A percentile compares a stretch with the other conserved stretches of the same genome.
These are phyloP conservation scores for Pseudevernia furfuracea DNA, from an alignment of 495 filamentous ascomycete genomes.

Conservation along the genomic window DNA sequence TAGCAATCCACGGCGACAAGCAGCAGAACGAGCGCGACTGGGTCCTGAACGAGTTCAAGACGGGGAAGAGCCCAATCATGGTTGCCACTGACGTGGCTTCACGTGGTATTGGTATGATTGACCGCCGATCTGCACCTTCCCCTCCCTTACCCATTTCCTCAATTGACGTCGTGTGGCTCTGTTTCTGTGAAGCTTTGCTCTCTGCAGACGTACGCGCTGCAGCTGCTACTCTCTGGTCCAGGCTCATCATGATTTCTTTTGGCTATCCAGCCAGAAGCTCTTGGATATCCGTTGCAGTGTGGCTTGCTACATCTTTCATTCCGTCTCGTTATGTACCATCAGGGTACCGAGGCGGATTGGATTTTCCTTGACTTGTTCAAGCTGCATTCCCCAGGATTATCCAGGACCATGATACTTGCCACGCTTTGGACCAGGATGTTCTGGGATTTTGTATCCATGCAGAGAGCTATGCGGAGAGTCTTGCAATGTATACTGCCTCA, in stretches of 20 bases:
- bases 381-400: conserved; percentile 60
- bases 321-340: conserved; percentile 63
- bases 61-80: conserved; percentile 79
- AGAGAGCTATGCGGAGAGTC: conserved; percentile 60
- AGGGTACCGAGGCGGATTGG: conserved; percentile 67
- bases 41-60: conserved; percentile 99
- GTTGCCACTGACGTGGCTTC: conserved; percentile 97
- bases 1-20: conserved; percentile 98
- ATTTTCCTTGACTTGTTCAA: conserved; percentile 64
- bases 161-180: conserved; percentile 59
- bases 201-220: conserved; percentile 70
- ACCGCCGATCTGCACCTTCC: conserved; percentile 44
- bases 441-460: conserved; percentile 46
- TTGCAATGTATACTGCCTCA: conserved; percentile 56
- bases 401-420: conserved; percentile 66
- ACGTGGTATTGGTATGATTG: conserved; percentile 98
- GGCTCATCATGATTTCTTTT: conserved; percentile 68
- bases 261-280: conserved; percentile 69
- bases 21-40: conserved; percentile 99
- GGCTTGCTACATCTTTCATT: conserved; percentile 61
- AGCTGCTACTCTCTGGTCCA: conserved; percentile 77
- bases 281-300: conserved; percentile 80
- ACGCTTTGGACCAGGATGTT: conserved; percentile 42
- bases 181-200: conserved; percentile 81
- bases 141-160: conserved; percentile 35